Conservation (phyloP, 371 early-diverging fungal genomes). For the Phascolomyces articulosus region DNA sequence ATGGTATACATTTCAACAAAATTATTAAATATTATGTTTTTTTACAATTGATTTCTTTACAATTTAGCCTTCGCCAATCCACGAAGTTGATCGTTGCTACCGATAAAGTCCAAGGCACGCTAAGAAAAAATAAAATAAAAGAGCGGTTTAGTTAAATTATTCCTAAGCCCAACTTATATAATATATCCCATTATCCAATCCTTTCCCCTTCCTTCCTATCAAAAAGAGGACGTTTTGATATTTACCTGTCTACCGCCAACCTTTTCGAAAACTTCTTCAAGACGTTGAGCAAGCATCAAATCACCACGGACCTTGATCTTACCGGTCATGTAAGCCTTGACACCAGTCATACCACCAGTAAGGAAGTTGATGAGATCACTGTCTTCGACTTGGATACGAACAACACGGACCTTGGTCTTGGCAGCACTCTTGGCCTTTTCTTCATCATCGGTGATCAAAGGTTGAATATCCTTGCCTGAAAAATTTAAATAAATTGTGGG, state of each 20-base stretch:
- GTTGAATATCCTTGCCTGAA: constrained; percentile 31
- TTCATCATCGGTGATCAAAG: constrained; percentile 33
- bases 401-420: constrained; percentile 29
- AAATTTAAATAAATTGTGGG: background rate
- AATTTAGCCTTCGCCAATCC: constrained; percentile 11
- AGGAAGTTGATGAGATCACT: constrained; percentile 42
- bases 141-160: too few species aligned
- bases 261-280: constrained; percentile 51
- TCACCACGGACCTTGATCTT: constrained; percentile 51
- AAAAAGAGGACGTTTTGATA: background rate
- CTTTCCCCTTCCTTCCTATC: too few species aligned
- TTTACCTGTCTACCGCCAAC: constrained; percentile 45
- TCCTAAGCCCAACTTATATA: too few species aligned
- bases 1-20: background rate
- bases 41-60: too few species aligned
- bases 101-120: constrained; percentile 44
- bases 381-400: constrained; percentile 42
- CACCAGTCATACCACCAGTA: constrained; percentile 48
- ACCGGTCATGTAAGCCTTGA: constrained; percentile 50
- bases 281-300: constrained; percentile 42
- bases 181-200: too few species aligned
- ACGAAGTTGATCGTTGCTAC: constrained; percentile 30
- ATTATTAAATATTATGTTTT: too few species aligned
- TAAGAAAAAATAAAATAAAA: background rate
- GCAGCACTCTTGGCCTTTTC: constrained; percentile 20